These are phyloP conservation scores for Conidiobolus incongruus DNA, from an alignment of 371 early-diverging fungal genomes.

Conservation along the genomic window DNA sequence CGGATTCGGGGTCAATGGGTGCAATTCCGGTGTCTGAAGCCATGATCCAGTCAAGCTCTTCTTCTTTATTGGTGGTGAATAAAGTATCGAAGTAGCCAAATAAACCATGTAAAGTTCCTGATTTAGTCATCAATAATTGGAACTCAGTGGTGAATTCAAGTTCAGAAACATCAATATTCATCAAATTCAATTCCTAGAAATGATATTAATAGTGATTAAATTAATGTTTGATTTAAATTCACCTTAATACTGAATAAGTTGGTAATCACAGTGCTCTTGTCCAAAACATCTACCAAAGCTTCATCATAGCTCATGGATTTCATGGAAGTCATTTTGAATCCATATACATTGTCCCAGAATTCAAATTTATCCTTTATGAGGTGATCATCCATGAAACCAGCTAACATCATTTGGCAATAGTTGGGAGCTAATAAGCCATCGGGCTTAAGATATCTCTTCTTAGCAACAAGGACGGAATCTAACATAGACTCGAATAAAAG, in stretches of 20 bases:
- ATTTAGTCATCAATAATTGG: slow-evolving; percentile 22
- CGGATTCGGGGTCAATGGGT: slow-evolving; percentile 8
- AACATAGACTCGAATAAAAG: slow-evolving; percentile 76
- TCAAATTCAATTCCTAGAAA: slow-evolving; percentile 28
- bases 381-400: slow-evolving; percentile 53
- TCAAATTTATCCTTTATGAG: slow-evolving; percentile 47
- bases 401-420: slow-evolving; percentile 48
- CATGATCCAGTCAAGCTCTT: slow-evolving; percentile 10
- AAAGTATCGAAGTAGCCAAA: slow-evolving; percentile 68
- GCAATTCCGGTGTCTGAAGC: slow-evolving; percentile 13
- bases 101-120: slow-evolving; percentile 47
- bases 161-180: slow-evolving; percentile 19
- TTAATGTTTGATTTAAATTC: too few species aligned
- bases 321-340: slow-evolving; percentile 69
- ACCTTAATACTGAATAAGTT: slow-evolving; percentile 13
- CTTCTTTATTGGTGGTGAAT: slow-evolving; percentile 43
- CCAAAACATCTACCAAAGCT: slow-evolving; percentile 38
- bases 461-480: slow-evolving; percentile 65
- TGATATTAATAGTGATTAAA: too few species aligned
- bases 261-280: slow-evolving; percentile 35
- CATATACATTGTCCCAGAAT: slow-evolving; percentile 80
- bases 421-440: slow-evolving; percentile 52
- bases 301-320: slow-evolving; percentile 30
- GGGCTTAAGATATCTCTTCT: slow-evolving; percentile 50
- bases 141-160: slow-evolving; percentile 32